A percentile compares a stretch with the other conserved stretches of the same genome.
These are phyloP conservation scores for Silene latifolia DNA, from an alignment of 148 eudicot species.

Conservation along the genomic window DNA sequence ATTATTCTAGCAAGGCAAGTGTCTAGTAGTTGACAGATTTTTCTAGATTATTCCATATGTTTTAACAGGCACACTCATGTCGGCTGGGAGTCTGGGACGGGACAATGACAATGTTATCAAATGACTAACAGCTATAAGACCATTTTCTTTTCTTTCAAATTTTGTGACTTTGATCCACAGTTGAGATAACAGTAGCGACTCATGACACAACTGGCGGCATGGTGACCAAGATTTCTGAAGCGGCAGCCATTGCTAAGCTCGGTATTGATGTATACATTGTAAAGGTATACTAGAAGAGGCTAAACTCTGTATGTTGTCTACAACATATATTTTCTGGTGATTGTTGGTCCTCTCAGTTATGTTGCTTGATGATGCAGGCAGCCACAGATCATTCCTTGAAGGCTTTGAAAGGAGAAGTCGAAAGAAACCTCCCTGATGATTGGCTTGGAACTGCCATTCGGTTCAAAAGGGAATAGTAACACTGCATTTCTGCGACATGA, in stretches of 20 bases:
- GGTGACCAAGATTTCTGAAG: slow-evolving; percentile 87
- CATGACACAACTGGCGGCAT: slow-evolving; percentile 99
- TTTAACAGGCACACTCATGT: no score
- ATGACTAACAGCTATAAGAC: no score
- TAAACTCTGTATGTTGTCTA: neutral
- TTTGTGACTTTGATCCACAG: slow-evolving; percentile 35
- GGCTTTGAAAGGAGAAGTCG: slow-evolving; percentile 64
- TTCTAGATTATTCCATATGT: no score
- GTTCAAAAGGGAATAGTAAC: slow-evolving; percentile 33
- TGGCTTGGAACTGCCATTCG: slow-evolving; percentile 90
- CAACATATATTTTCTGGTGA: neutral
- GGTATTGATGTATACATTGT: slow-evolving; percentile 93
- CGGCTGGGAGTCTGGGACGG: no score
- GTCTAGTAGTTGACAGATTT: no score
- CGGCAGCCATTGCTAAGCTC: slow-evolving; percentile 83
- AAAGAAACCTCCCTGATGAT: slow-evolving; percentile 50
- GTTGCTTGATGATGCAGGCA: slow-evolving; percentile 44
- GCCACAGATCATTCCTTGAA: slow-evolving; percentile 78
- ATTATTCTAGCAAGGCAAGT: no score
- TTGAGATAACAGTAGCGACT: slow-evolving; percentile 77
- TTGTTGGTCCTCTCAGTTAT: neutral
- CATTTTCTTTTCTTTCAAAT: neutral
- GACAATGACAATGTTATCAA: no score
- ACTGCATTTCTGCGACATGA: neutral
- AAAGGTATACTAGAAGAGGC: slow-evolving; percentile 40